These are phyloP conservation scores for Alectoria sarmentosa DNA, from an alignment of 495 filamentous ascomycete genomes.

Conservation along the genomic window DNA sequence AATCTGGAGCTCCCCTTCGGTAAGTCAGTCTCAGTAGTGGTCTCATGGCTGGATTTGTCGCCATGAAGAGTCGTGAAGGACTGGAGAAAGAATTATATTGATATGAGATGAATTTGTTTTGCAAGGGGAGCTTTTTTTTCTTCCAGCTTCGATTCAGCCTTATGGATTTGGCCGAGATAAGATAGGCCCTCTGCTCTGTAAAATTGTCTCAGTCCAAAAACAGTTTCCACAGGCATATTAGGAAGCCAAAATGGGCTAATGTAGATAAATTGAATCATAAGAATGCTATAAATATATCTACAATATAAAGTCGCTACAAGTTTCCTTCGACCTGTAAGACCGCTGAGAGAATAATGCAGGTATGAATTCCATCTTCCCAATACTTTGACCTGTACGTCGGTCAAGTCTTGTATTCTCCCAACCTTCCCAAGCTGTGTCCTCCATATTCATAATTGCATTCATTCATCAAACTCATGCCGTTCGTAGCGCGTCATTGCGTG, in stretches of 20 bases:
- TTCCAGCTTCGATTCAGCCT: constrained; percentile 9
- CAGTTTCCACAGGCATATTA: background rate
- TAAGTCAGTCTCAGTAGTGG: constrained; percentile 11
- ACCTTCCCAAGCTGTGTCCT: background rate
- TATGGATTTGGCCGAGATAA: constrained; percentile 4
- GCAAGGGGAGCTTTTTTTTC: constrained; percentile 10
- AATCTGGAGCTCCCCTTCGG: background rate
- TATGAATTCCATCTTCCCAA: background rate
- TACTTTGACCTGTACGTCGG: background rate
- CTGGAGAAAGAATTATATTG: background rate
- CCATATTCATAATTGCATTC: background rate
- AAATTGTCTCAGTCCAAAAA: background rate
- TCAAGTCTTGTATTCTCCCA: background rate
- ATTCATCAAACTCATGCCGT: background rate
- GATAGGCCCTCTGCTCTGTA: background rate
- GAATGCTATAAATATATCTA: background rate
- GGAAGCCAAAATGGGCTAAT: background rate
- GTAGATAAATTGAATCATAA: background rate
- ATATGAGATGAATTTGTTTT: background rate
- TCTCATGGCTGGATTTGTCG: constrained; percentile 19
- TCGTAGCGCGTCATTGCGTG: constrained; percentile 24
- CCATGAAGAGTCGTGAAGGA: constrained; percentile 7
- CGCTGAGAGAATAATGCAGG: background rate
- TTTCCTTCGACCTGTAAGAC: background rate
- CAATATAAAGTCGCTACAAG: too few species aligned